These are phyloP conservation scores for Penicillium sp. DNA, from an alignment of 2,329 filamentous ascomycete genomes.

Conservation along the genomic window DNA sequence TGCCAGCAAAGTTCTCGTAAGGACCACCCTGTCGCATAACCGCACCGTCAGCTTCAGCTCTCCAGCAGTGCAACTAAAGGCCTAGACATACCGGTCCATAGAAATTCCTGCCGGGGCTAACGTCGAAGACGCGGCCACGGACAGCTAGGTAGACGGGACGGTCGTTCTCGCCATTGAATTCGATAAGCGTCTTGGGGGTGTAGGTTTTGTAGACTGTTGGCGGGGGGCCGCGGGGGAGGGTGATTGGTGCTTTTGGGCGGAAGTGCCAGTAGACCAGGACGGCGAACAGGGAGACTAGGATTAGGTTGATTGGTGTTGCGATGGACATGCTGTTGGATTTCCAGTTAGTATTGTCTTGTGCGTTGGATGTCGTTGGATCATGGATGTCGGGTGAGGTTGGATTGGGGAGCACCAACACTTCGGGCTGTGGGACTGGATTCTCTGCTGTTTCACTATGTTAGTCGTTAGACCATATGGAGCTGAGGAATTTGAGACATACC, in stretches of 20 bases:
- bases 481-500: constrained; percentile 11
- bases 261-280: constrained; percentile 58
- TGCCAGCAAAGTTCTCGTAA: constrained; percentile 92
- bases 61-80: background rate
- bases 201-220: constrained; percentile 85
- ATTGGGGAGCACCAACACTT: constrained; percentile 33
- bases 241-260: constrained; percentile 50
- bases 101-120: constrained; percentile 80
- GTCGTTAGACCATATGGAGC: constrained; percentile 2
- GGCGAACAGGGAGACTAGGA: constrained; percentile 57
- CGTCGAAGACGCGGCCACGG: constrained; percentile 86
- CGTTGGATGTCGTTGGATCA: background rate
- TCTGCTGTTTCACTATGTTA: constrained; percentile 20
- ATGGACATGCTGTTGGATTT: constrained; percentile 44
- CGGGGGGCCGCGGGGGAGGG: constrained; percentile 52
- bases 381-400: background rate
- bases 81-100: constrained; percentile 66
- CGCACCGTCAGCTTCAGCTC: constrained; percentile 3
- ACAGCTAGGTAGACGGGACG: constrained; percentile 86
- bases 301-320: constrained; percentile 58
- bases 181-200: constrained; percentile 76
- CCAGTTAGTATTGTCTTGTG: constrained; percentile 1
- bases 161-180: constrained; percentile 72
- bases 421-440: constrained; percentile 29
- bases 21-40: constrained; percentile 62